These are phyloP conservation scores for Phaeomoniella chlamydospora DNA, from an alignment of 2,329 filamentous ascomycete genomes.

Conservation along the genomic window DNA sequence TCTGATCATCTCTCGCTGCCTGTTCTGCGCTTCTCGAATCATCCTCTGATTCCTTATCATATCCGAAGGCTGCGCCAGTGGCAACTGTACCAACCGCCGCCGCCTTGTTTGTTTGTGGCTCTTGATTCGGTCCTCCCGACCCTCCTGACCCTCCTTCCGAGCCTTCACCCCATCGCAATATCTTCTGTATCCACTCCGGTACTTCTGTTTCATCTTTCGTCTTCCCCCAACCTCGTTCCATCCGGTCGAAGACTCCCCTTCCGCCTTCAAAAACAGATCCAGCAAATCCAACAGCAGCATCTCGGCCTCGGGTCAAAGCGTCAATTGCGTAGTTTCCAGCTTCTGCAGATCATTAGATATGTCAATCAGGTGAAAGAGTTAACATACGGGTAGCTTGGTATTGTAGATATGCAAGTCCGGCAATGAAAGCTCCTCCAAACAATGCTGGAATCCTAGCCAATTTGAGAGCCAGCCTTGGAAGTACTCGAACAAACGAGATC, in stretches of 20 bases:
- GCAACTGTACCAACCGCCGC: constrained; percentile 54
- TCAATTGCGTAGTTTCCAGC: constrained; percentile 67
- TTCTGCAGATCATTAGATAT: constrained; percentile 36
- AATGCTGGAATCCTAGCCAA: constrained; percentile 77
- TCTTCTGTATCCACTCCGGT: constrained; percentile 66
- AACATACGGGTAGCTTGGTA: constrained; percentile 80
- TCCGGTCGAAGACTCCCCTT: constrained; percentile 63
- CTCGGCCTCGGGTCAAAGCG: constrained; percentile 57
- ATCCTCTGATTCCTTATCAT: constrained; percentile 51
- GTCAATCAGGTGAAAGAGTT: constrained; percentile 25
- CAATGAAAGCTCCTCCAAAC: constrained; percentile 78
- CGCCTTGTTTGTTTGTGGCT: constrained; percentile 17
- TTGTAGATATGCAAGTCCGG: constrained; percentile 80
- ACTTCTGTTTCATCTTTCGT: constrained; percentile 64
- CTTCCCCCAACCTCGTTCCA: constrained; percentile 64
- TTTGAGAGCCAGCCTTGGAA: constrained; percentile 85
- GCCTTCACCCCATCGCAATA: constrained; percentile 50
- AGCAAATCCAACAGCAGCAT: constrained; percentile 56
- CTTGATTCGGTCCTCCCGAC: constrained; percentile 22
- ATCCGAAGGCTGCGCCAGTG: constrained; percentile 64
- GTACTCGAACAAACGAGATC: constrained; percentile 50
- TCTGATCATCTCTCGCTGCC: constrained; percentile 79
- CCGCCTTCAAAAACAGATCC: constrained; percentile 57
- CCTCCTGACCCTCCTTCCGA: constrained; percentile 29
- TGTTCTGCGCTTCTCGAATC: constrained; percentile 49